Conservation (phyloP, 805 yeast species). For the Candida michaelii region DNA sequence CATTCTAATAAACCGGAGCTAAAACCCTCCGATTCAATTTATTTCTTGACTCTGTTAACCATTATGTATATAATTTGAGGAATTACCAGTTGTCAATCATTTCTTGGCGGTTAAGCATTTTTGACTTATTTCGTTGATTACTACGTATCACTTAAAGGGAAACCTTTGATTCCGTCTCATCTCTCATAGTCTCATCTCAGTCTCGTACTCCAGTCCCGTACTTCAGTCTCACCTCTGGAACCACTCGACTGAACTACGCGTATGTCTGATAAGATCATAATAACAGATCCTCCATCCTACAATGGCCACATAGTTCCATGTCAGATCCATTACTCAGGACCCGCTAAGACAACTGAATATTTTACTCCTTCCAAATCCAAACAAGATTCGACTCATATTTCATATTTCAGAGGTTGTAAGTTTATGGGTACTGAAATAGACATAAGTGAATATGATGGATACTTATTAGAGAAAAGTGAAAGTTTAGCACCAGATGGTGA, state of each 20-base stretch:
- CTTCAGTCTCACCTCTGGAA: neutral
- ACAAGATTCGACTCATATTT: constrained; percentile 19
- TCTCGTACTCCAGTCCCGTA: neutral
- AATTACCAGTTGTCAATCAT: too few species aligned
- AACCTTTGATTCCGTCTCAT: too few species aligned
- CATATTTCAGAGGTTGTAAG: constrained; percentile 37
- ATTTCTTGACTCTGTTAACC: too few species aligned
- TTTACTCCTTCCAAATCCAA: constrained; percentile 30
- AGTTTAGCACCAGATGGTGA: constrained; percentile 19
- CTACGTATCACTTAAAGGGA: too few species aligned
- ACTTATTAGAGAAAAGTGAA: constrained; percentile 26
- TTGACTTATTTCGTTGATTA: too few species aligned
- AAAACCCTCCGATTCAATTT: neutral
- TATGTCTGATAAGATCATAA: constrained; percentile 10
- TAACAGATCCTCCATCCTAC: constrained; percentile 15
- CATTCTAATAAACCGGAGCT: constrained; percentile 2
- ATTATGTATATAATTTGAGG: too few species aligned
- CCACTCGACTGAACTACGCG: constrained; percentile 1
- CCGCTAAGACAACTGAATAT: constrained; percentile 31
- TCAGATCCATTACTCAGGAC: constrained; percentile 28
- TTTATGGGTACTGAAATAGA: constrained; percentile 26
- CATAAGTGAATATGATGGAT: constrained; percentile 22
- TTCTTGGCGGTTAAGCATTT: too few species aligned
- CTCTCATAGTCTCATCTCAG: neutral
- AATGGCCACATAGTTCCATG: constrained; percentile 28